Percentiles rank a stretch among this genome's conserved stretches.
These are phyloP conservation scores for Scleroderma bovista DNA, from an alignment of 768 basidiomycete species.

Conservation along the genomic window DNA sequence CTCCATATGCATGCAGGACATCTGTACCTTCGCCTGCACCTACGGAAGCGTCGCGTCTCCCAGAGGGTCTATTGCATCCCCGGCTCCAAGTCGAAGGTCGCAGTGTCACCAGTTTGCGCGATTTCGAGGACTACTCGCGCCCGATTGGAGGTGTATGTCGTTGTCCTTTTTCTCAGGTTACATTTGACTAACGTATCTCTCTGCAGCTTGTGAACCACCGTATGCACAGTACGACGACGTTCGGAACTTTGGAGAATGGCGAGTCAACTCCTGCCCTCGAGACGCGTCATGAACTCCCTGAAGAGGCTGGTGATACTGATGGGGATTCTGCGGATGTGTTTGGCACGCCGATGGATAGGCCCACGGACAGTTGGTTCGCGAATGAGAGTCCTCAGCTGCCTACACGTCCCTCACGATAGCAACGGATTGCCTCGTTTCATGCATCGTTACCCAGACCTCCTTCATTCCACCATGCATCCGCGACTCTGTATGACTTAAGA, in stretches of 20 bases:
- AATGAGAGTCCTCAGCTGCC: background rate
- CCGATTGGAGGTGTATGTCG: slow-evolving; percentile 27
- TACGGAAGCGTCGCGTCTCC: slow-evolving; percentile 21
- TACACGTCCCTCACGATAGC: background rate
- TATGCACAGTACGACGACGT: slow-evolving; percentile 29
- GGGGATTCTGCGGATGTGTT: slow-evolving; percentile 7
- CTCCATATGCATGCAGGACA: background rate
- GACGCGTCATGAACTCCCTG: background rate
- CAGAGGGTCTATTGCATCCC: slow-evolving; percentile 27
- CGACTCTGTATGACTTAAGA: no score
- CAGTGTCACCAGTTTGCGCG: slow-evolving; percentile 24
- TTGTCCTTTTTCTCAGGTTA: background rate
- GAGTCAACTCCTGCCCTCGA: slow-evolving; percentile 11
- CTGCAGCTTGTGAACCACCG: slow-evolving; percentile 24
- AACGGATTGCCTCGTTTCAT: background rate
- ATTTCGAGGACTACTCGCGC: slow-evolving; percentile 30
- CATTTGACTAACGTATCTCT: background rate
- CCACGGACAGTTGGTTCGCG: slow-evolving; percentile 9
- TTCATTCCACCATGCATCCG: no score
- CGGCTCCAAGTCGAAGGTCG: slow-evolving; percentile 17
- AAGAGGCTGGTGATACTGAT: background rate
- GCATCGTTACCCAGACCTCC: no score
- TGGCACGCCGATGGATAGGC: slow-evolving; percentile 2
- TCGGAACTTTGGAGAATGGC: slow-evolving; percentile 22
- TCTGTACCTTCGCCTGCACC: slow-evolving; percentile 18